Evolutionary conservation across 1,284 basidiomycete species (phyloP), one percentile per base, ranked within the genome.

Genomic region (Sporisorium iseilematis-ciliati): DNA sequence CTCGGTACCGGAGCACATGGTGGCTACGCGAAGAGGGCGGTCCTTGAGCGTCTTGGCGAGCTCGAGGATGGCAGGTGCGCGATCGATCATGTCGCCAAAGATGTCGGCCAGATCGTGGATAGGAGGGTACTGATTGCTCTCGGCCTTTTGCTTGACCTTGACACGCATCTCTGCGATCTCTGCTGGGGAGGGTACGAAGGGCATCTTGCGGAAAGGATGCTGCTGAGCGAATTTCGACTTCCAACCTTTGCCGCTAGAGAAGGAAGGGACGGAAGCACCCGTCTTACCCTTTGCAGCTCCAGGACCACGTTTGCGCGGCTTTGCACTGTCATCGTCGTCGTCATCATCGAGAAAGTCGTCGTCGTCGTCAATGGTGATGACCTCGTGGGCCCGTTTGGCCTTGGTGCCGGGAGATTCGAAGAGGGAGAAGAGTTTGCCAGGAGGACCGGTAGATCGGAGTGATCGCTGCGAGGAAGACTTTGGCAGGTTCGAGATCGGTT

Each of bases 1-100:
- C 82, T 97, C 95, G 2, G 95, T 97, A 21, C 95, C 95, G 54
- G 94, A 96, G 61, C 95, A 97, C 95, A 97, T 97, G 12, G 95
- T 97, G 1, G 95, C 95, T 45, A 97, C 90, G 79, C 95, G 93
- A 81, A 97, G 88, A 75, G 92, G 93, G 62, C 94, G 90, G 2
- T 93, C 93, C 70, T 89, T 87, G 56, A 97, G 87, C 41, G 89
- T 90, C 79, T 91, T 88, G 14, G 91, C 91, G 21, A 82, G 79
- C 21, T 70, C 60, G 26, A 72, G 60, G 41, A 79, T 61, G 48
- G 58, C 76, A 11, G 92, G 90, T n/a, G 91, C 89, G 70, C 88
- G 90, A 62, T 88, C 86, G 68, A 94, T 90, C 55, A 97, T 89
- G 85, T 97, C 93, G 57, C 88, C 87, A 85, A 97, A 97, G 83